Evolutionary conservation across 352 stramenopile species (phyloP).

Genomic region (Phytopythium cucurbitacearum): DNA sequence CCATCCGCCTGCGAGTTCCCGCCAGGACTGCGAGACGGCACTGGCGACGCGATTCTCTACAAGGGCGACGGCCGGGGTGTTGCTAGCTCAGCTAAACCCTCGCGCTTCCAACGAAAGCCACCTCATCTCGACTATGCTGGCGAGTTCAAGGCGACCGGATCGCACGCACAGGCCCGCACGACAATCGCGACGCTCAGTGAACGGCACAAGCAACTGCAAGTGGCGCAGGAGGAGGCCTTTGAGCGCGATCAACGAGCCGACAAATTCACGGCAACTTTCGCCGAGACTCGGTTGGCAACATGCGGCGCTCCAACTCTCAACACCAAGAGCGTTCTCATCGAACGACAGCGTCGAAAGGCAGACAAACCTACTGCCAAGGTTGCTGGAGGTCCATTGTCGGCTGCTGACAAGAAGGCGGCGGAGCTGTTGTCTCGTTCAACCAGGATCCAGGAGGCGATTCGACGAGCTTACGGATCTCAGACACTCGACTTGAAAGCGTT

Average conservation of each 20-base stretch:
- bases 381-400: neutral
- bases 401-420: neutral
- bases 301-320: slow-evolving; percentile 66
- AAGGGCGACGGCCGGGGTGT: slow-evolving; percentile 8
- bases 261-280: slow-evolving; percentile 48
- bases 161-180: slow-evolving; percentile 28
- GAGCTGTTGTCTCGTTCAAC: no score
- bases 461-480: slow-evolving; percentile 44
- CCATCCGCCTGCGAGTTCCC: slow-evolving; percentile 17
- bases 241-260: slow-evolving; percentile 25
- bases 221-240: slow-evolving; percentile 50
- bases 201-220: slow-evolving; percentile 40
- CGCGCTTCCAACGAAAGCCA: slow-evolving; percentile 48
- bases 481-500: slow-evolving; percentile 62
- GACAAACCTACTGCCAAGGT: slow-evolving; percentile 10
- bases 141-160: slow-evolving; percentile 36
- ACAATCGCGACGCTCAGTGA: slow-evolving; percentile 48
- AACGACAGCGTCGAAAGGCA: slow-evolving; percentile 29
- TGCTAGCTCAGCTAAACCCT: neutral
- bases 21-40: slow-evolving; percentile 15
- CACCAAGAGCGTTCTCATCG: slow-evolving; percentile 48
- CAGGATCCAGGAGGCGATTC: slow-evolving; percentile 32
- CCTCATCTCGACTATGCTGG: slow-evolving; percentile 44
- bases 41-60: slow-evolving; percentile 50
- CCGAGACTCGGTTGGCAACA: slow-evolving; percentile 56